These are phyloP conservation scores for Chimonanthus praecox DNA, from an alignment of 164 flowering plant genomes.

Conservation along the genomic window DNA sequence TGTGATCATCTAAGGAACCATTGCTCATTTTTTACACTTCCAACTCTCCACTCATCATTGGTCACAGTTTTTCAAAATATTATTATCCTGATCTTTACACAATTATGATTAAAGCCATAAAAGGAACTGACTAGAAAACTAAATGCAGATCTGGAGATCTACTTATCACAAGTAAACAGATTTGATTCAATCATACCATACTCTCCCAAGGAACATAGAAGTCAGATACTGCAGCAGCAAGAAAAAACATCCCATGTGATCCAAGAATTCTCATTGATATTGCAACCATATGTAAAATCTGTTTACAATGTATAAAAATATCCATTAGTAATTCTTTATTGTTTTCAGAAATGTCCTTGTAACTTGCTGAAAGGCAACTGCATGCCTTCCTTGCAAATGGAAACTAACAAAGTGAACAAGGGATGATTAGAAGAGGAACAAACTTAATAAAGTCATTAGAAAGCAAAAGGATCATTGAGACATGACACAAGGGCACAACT, in stretches of 20 bases:
- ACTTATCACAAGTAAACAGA: background rate
- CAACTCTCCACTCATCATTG: background rate
- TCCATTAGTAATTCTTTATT: too few relatives aligned
- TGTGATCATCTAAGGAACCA: background rate
- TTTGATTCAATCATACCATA: constrained; percentile 50
- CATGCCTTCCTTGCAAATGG: too few relatives aligned
- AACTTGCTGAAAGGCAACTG: too few relatives aligned
- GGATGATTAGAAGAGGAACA: too few relatives aligned
- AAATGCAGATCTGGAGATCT: background rate
- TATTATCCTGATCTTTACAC: background rate
- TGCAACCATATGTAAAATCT: constrained; percentile 68
- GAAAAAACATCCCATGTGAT: constrained; percentile 65
- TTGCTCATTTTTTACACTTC: background rate
- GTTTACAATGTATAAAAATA: constrained; percentile 12
- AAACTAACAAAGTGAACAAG: too few relatives aligned
- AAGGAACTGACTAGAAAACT: background rate
- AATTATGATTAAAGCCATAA: too few relatives aligned
- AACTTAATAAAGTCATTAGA: too few relatives aligned
- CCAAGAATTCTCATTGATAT: constrained; percentile 48
- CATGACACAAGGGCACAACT: too few relatives aligned
- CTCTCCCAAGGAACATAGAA: constrained; percentile 95
- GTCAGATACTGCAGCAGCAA: constrained; percentile 98
- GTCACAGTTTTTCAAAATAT: too few relatives aligned
- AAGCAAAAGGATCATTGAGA: too few relatives aligned
- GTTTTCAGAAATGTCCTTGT: too few relatives aligned